Evolutionary conservation across 176 grass and related monocot genomes (phyloP), one percentile per base, ranked within the genome.

Genomic region (Guadua angustifolia): DNA sequence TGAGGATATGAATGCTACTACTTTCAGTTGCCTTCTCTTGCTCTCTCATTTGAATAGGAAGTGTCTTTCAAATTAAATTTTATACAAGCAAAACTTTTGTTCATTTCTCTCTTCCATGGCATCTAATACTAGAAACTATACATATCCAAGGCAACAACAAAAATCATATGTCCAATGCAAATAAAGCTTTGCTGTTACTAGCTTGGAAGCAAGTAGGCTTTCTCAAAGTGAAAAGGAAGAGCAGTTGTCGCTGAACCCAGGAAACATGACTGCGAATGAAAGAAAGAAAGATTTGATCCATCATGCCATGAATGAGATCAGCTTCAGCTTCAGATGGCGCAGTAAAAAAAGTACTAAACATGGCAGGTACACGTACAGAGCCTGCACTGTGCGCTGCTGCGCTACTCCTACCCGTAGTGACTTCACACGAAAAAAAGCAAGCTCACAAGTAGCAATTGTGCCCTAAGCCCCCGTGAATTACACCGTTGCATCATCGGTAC

Each of bases 351-450:
- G 5, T 1, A 12, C 19, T 10, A 46, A 42, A 58, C 19, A 39
- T 50, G 60, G 47, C 45, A 45, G 55, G 45, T 5, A 3, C 22
- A 73, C 43, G 10, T 17, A 29, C 62, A 18, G 29, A 56, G 51
- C 42, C 16, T 70, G 33, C 65, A 5, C 56, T 11, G 22, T n/a
- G n/a, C n/a, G n/a, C n/a, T n/a, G n/a, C n/a, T 61, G 64, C 44
- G 22, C 42, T 60, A 71, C 55, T 62, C 56, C 53, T 53, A 50
- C 18, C 26, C 35, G 57, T 61, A 72, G 68, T 3, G 40, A 73
- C 68, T 22, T 73, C 55, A 73, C 56, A 83, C 39, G 26, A n/a
- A 33, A 43, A 17, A 83, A 36, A 55, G 33, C 14, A 68, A 56
- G 46, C 47, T 42, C 12, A 42, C 19, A 56, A 7, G 45, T 36